Conservation (phyloP, 2,329 filamentous ascomycete species). For the Verticillium longisporum region DNA sequence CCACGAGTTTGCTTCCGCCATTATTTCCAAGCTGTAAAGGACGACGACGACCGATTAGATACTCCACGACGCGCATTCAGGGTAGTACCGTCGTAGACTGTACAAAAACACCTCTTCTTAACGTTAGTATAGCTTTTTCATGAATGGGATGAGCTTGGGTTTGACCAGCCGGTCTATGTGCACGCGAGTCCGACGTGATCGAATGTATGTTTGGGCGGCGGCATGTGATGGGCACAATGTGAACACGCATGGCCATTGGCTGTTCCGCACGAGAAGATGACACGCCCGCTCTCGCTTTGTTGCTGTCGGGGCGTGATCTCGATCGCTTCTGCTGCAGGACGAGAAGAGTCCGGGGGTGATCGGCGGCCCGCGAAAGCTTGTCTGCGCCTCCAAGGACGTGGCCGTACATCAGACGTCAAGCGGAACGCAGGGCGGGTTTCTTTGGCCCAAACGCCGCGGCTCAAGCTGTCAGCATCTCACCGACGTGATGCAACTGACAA, state of each 20-base stretch:
- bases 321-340: background rate
- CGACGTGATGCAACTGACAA: background rate
- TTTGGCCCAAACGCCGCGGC: background rate
- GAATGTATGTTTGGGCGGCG: background rate
- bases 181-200: background rate
- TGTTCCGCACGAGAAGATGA: background rate
- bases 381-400: background rate
- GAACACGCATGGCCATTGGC: background rate
- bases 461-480: background rate
- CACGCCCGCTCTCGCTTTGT: background rate
- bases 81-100: slow-evolving; percentile 12
- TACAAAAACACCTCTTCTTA: slow-evolving; percentile 10
- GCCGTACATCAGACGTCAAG: background rate
- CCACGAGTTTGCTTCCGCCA: slow-evolving; percentile 84
- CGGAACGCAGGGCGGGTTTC: background rate
- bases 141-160: slow-evolving; percentile 8
- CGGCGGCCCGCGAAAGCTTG: background rate
- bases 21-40: slow-evolving; percentile 64
- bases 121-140: slow-evolving; percentile 10
- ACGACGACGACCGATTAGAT: slow-evolving; percentile 3
- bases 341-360: background rate
- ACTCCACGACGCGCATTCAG: slow-evolving; percentile 6
- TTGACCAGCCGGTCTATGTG: background rate
- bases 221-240: background rate
- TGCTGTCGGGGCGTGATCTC: background rate